Evolutionary conservation across 75 land plant genomes (phyloP), one percentile per base, ranked within the genome.

Genomic region (Cupressus sempervirens): DNA sequence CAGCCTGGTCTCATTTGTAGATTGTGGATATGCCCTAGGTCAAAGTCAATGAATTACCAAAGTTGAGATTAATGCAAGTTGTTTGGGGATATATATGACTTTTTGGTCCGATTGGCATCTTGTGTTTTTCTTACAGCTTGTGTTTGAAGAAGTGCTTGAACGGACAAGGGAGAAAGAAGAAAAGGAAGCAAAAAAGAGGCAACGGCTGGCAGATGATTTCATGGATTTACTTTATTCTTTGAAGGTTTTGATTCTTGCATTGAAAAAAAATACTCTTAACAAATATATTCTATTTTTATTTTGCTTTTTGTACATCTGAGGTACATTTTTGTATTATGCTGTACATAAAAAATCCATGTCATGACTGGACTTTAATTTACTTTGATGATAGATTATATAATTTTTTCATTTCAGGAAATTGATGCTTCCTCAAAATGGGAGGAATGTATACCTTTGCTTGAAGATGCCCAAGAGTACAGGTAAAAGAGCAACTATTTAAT

Each of bases 161-260:
- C 92, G 95, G 87, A 86, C 88, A 0, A 96, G 90, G 86, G 98
- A 97, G 88, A 96, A 97, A 89, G 99, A 97, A 80, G 98, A 97
- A 84, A 97, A 94, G 88, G 98, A 97, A 88, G 95, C 98, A 82
- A 97, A 96, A 90, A 97, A 91, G 67, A 93, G 89, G 80, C 93
- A 94, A 70, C 91, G 98, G 77, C 90, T 97, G 58, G 92, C 89
- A 29, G 98, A 97, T 76, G 95, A 97, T 73, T 94, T 95, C 74
- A 84, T 87, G 45, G 88, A 94, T 85, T 86, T 96, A 18, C 86
- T 97, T 23, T 85, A 88, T 58, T 85, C 89, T 30, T 87, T 85
- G 14, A 97, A 96, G 98, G 99, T 96, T 79, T 20, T n/a, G 18
- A 23, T 45, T 45, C 1, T 20, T 45, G 18, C 46, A 45, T 29